Percentiles rank a stretch among this genome's conserved stretches.
phyloP scores from a whole-genome alignment of 2,329 filamentous ascomycete genomes.

The Aspergillus latus region DNA sequence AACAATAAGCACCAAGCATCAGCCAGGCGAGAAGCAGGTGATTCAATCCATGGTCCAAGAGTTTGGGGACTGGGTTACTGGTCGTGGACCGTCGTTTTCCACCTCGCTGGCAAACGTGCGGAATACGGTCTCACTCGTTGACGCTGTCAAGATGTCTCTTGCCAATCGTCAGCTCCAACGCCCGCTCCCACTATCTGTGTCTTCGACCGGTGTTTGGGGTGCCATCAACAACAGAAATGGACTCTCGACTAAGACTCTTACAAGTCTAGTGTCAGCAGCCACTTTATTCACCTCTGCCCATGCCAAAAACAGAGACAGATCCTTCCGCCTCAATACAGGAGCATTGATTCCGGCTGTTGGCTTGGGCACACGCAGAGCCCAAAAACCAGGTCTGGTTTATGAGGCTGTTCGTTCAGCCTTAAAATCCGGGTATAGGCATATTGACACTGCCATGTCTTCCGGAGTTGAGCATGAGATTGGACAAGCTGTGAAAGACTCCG shows the following conservation, averaged over 20 bases:
- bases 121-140: background rate
- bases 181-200: background rate
- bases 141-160: background rate
- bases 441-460: slow-evolving; percentile 4
- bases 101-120: background rate
- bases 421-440: slow-evolving; percentile 4
- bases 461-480: background rate
- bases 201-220: too few relatives aligned
- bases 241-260: too few relatives aligned
- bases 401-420: background rate
- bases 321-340: background rate
- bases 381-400: background rate
- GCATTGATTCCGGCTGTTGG: background rate
- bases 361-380: background rate
- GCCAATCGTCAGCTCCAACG: background rate
- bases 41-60: background rate
- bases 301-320: background rate
- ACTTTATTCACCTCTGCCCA: too few relatives aligned
- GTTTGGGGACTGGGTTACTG: background rate
- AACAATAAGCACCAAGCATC: too few relatives aligned
- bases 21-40: background rate
- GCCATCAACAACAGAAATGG: too few relatives aligned
- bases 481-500: background rate
- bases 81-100: background rate
- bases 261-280: too few relatives aligned